Evolutionary conservation across 2,329 filamentous ascomycete species (phyloP), one percentile per base, ranked within the genome.

Genomic region (Beauveria medogensis): DNA sequence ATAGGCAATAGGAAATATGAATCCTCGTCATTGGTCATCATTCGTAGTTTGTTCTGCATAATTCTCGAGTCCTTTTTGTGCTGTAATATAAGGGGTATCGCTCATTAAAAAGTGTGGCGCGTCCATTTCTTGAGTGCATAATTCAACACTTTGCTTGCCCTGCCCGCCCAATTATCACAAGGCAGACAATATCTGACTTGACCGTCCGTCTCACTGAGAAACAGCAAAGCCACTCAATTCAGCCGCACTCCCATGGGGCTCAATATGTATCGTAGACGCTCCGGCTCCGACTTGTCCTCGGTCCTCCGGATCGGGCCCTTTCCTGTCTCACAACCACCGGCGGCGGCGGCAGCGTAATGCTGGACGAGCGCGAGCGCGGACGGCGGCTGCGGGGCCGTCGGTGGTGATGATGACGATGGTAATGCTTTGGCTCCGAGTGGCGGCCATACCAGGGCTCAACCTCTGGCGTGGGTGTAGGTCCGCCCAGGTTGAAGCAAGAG

Each of bases 401-500:
- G 18, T 70, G 69, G 5, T 22, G 22, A 22, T 22, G 22, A 22
- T 64, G 67, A 20, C 64, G 62, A n/a, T 41, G 44, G 18, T 37
- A 30, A n/a, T 53, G 65, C 64, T n/a, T 67, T 53, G 12, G 64
- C 57, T 44, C 71, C 69, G 20, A 69, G 67, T 59, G 69, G 67
- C 58, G 48, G 4, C 51, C 50, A 26, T 76, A 75, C 66, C 67
- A 67, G 37, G 65, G 68, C 65, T 76, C 65, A 18, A 71, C 52
- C 18, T 70, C 69, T 5, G 67, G 66, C 0, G 72, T 71, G 9
- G 74, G 73, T 0, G 72, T 70, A 9, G 74, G 73, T 1, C 72
- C 73, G 9, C 75, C 74, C 5, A 64, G 54, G 64, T 78, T 77
- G 55, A 69, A 65, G 67, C 77, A 80, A 2, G 77, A 79, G 6